phyloP scores from a whole-genome alignment of 495 filamentous ascomycete species.

The Choiromyces venosus region DNA sequence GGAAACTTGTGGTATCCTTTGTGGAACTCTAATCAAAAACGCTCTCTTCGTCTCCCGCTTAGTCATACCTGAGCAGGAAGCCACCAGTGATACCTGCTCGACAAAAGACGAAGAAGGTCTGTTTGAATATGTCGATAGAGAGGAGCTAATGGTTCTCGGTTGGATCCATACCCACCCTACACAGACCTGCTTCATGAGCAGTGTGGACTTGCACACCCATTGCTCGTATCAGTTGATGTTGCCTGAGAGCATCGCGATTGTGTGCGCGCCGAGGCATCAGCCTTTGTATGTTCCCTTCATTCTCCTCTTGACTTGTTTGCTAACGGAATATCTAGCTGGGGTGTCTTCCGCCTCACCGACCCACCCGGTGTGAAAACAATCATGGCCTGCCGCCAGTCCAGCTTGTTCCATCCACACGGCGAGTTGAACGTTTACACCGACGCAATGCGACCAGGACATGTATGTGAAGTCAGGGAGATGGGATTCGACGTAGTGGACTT shows the following conservation, averaged over 20 bases:
- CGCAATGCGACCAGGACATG: constrained; percentile 76
- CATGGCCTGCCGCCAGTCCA: constrained; percentile 64
- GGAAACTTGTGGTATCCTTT: constrained; percentile 92
- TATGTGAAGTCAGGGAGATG: constrained; percentile 67
- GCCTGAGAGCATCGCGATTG: constrained; percentile 91
- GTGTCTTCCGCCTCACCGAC: constrained; percentile 85
- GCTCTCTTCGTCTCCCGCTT: constrained; percentile 83
- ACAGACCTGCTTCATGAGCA: constrained; percentile 97
- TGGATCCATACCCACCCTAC: constrained; percentile 98
- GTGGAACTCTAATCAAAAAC: constrained; percentile 84
- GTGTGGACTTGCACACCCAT: constrained; percentile 87
- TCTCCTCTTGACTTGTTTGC: not conserved
- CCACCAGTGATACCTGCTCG: constrained; percentile 88
- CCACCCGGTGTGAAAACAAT: constrained; percentile 81
- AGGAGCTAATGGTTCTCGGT: constrained; percentile 82
- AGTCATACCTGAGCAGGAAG: constrained; percentile 83
- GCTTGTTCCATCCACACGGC: constrained; percentile 76
- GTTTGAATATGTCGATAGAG: constrained; percentile 77
- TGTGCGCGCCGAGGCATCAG: constrained; percentile 77
- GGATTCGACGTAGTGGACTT: constrained; percentile 76
- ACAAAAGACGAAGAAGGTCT: constrained; percentile 76
- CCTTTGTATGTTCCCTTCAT: constrained; percentile 56
- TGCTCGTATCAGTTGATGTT: constrained; percentile 89
- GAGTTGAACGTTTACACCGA: constrained; percentile 76
- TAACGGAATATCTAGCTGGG: constrained; percentile 57